Evolutionary conservation across 2,329 filamentous ascomycete genomes (phyloP).

Genomic region (Aspergillus ibericus): DNA sequence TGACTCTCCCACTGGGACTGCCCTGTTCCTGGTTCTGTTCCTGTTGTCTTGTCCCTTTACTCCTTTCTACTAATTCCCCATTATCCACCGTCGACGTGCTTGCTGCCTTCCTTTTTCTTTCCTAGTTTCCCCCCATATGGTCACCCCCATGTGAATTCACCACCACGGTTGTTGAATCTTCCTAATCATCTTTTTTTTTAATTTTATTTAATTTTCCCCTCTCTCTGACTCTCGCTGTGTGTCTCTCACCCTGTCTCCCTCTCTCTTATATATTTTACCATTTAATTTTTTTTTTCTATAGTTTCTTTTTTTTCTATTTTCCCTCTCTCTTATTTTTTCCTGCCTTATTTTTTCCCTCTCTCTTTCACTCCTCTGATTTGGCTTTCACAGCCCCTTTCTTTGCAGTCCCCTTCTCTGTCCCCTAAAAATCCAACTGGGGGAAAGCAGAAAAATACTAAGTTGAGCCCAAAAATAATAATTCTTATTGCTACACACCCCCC

Average conservation of each 20-base stretch:
- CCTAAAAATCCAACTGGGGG: conserved; percentile 6
- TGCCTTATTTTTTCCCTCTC: conserved; percentile 9
- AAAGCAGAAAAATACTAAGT: conserved; percentile 11
- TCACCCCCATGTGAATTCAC: background rate
- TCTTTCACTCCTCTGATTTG: conserved; percentile 7
- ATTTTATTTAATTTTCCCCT: background rate
- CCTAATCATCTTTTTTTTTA: background rate
- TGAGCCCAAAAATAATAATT: background rate
- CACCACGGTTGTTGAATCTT: background rate
- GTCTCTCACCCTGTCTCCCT: background rate
- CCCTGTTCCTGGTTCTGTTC: background rate
- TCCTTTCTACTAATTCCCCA: background rate
- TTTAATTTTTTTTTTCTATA: conserved; percentile 4
- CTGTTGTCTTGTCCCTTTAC: background rate
- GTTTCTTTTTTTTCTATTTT: conserved; percentile 6
- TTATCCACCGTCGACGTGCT: conserved; percentile 7
- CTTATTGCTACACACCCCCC: background rate
- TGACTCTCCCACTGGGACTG: background rate
- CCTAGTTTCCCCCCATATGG: background rate
- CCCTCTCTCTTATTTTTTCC: conserved; percentile 6
- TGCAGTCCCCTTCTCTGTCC: background rate
- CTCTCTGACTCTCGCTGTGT: background rate
- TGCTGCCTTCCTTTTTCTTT: background rate
- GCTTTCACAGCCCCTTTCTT: conserved; percentile 8
- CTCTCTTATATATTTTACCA: conserved; percentile 3